Percentiles rank a stretch among this genome's conserved stretches.
Conservation (phyloP, 768 basidiomycete genomes). For the Multifurca ochricompacta region DNA sequence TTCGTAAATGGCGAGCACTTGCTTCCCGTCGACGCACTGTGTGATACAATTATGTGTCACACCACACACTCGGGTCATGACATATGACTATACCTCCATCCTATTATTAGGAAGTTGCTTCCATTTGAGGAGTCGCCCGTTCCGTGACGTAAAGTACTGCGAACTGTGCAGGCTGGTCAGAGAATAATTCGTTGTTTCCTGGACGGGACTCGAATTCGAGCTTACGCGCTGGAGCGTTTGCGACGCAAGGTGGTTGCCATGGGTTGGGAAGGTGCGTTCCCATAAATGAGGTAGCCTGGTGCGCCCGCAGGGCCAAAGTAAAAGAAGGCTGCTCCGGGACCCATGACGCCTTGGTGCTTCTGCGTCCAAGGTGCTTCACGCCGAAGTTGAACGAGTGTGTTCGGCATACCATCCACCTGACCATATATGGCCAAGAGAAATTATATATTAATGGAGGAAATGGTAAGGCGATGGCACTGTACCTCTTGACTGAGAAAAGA, state of each 20-base stretch:
- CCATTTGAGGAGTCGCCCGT: constrained; percentile 72
- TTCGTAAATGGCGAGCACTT: constrained; percentile 59
- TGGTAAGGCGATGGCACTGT: neutral
- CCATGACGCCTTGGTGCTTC: constrained; percentile 64
- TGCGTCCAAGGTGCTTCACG: constrained; percentile 62
- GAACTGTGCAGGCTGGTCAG: constrained; percentile 37
- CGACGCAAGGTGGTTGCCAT: constrained; percentile 55
- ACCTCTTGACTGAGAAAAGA: constrained; percentile 19
- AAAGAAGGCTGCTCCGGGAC: constrained; percentile 69
- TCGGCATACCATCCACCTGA: constrained; percentile 51
- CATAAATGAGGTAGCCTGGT: constrained; percentile 61
- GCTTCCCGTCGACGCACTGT: constrained; percentile 54
- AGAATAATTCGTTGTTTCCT: neutral
- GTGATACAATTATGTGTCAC: neutral
- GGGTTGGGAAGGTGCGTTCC: constrained; percentile 46
- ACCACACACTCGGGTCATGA: neutral
- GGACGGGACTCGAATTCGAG: constrained; percentile 13
- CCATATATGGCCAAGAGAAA: neutral
- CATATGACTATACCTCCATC: constrained; percentile 58
- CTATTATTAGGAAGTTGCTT: constrained; percentile 43
- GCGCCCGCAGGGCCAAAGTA: constrained; percentile 62
- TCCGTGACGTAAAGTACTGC: constrained; percentile 65
- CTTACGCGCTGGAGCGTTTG: constrained; percentile 58
- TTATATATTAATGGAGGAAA: neutral
- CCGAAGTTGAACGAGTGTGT: constrained; percentile 53